Evolutionary conservation across 2,329 filamentous ascomycete genomes (phyloP).

Genomic region (Aspergillus brunneoviolaceus): DNA sequence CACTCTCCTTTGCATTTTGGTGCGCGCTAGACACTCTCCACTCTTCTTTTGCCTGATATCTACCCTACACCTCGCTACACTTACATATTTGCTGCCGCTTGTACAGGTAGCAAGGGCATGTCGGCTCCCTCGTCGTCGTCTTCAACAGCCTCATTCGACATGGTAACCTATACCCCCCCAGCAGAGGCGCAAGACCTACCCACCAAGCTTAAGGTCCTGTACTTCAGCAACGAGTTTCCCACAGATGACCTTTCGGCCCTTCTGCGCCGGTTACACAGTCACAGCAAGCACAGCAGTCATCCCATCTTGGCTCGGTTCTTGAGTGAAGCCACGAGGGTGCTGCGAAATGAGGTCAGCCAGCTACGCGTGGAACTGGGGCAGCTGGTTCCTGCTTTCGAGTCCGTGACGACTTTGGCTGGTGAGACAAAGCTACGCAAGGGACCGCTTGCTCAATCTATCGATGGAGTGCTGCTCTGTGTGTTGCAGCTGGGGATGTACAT

Average conservation of each 20-base stretch:
- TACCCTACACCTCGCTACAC: too few species aligned
- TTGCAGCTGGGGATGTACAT: constrained; percentile 47
- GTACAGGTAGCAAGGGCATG: background rate
- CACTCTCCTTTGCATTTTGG: too few species aligned
- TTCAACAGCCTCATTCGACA: background rate
- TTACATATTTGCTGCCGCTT: background rate
- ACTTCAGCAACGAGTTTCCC: constrained; percentile 52
- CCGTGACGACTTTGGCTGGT: constrained; percentile 7
- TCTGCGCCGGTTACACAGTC: constrained; percentile 40
- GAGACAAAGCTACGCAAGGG: constrained; percentile 39
- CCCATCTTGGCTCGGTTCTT: constrained; percentile 44
- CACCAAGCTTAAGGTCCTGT: constrained; percentile 19
- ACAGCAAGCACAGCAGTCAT: constrained; percentile 43
- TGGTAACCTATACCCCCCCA: background rate
- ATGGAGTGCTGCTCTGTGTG: constrained; percentile 45
- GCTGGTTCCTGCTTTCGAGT: constrained; percentile 23
- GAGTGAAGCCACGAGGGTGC: constrained; percentile 38
- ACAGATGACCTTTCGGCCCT: constrained; percentile 45
- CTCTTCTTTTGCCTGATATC: too few species aligned
- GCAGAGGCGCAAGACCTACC: background rate
- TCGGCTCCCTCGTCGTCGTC: background rate
- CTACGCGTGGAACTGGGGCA: constrained; percentile 19
- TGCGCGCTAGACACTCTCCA: too few species aligned
- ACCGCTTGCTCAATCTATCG: constrained; percentile 45
- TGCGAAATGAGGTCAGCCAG: constrained; percentile 42